These are phyloP conservation scores for Vicia villosa DNA, from an alignment of 306 rosid genomes.

Conservation along the genomic window DNA sequence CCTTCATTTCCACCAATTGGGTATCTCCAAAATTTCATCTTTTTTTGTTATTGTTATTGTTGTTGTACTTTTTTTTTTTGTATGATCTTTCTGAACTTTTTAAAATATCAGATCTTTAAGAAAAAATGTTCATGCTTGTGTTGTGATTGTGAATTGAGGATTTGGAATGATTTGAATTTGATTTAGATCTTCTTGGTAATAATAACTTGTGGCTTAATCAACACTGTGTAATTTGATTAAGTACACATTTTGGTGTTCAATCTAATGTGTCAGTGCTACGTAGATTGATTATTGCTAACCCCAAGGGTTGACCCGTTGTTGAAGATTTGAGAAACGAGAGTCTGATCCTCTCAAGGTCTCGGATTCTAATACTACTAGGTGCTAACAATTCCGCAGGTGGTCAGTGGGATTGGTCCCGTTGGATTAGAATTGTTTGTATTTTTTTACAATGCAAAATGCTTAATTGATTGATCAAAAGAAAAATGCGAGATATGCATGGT, in stretches of 20 bases:
- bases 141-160: constrained; percentile 34
- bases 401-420: too few relatives aligned
- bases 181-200: constrained; percentile 29
- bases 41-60: not conserved
- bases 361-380: too few relatives aligned
- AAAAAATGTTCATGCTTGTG: too few relatives aligned
- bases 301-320: too few relatives aligned
- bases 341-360: too few relatives aligned
- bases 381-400: too few relatives aligned
- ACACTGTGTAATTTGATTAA: not conserved
- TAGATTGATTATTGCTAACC: too few relatives aligned
- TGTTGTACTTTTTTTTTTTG: not conserved
- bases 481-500: constrained; percentile 7
- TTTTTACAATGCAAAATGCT: not conserved
- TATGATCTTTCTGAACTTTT: not conserved
- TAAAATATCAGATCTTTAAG: constrained; percentile 2
- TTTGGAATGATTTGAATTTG: constrained; percentile 15
- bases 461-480: constrained; percentile 21
- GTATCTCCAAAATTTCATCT: too few relatives aligned
- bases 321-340: too few relatives aligned
- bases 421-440: not conserved
- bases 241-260: not conserved
- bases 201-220: constrained; percentile 13
- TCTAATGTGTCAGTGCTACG: not conserved
- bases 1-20: too few relatives aligned